phyloP scores from a whole-genome alignment of 169 alveolate species.

The Eimeria nieschulzi region DNA sequence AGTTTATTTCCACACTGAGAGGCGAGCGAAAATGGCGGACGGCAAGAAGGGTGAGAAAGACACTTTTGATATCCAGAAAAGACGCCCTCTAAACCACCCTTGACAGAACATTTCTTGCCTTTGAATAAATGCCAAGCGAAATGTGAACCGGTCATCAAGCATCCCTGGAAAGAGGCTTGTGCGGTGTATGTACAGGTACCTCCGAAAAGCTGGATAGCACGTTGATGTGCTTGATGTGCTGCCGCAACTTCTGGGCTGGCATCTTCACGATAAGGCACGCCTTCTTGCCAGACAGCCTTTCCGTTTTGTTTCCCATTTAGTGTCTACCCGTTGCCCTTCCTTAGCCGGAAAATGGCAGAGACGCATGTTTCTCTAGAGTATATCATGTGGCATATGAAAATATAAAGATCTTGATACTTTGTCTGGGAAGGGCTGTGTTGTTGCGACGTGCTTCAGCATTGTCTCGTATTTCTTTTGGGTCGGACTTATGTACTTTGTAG shows the following conservation, averaged over 20 bases:
- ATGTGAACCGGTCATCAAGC: background rate
- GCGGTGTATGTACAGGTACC: background rate
- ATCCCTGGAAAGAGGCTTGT: background rate
- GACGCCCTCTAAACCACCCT: background rate
- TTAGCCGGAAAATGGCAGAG: too few species aligned
- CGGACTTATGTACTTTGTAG: slow-evolving; percentile 74
- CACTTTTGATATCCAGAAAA: background rate
- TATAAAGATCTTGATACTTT: too few species aligned
- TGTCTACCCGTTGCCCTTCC: too few species aligned
- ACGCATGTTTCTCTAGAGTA: too few species aligned
- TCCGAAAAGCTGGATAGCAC: background rate
- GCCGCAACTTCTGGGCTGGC: slow-evolving; percentile 20
- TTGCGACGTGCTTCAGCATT: slow-evolving; percentile 44
- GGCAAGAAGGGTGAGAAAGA: background rate
- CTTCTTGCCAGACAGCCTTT: too few species aligned
- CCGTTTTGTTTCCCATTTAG: too few species aligned
- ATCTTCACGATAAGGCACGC: background rate
- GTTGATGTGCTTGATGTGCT: background rate
- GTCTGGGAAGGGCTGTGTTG: too few species aligned
- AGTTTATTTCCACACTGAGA: too few species aligned
- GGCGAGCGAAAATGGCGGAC: background rate
- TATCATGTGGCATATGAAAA: too few species aligned
- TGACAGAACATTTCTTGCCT: too few species aligned
- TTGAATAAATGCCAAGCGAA: background rate
- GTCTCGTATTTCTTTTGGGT: slow-evolving; percentile 81